Base-by-base conservation (phyloP, 2,329 filamentous ascomycete genomes). In the Hymenoscyphus salicellus region DNA sequence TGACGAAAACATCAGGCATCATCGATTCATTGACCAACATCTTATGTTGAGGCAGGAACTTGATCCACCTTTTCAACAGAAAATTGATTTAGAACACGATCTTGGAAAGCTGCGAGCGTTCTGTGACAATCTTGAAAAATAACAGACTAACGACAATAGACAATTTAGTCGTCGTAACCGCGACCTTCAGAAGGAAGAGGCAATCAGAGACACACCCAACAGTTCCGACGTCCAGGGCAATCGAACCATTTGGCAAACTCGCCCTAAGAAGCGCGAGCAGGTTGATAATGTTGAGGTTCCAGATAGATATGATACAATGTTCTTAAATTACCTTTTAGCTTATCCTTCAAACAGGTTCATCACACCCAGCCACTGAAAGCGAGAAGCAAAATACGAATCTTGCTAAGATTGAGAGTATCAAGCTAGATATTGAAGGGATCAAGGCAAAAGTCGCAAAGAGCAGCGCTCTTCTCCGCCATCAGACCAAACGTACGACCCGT, bases 1-100 rank as follows among this genome's bases (percentile, higher is more conserved):
- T 6, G 71, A 72, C 61, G 16, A 6, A 59, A 70, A 38, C 16
- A 63, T 61, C 14, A 60, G 36, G 5, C 23, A 64, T 20, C 8
- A 32, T 0, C n/a, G 63, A 20, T 68, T 71, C 52, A 59, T 66
- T 28, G 46, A 46, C 5, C 55, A 52, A 0, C 62, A 71, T 57
- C 58, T 38, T n/a, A 56, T 62, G 16, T 4, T 69, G 16, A 33
- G 57, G 17, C n/a, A 58, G 14, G 17, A 14, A 4, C 26, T 63
- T 33, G 36, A 32, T 5, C 6, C 16, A 14, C 20, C 33, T 5
- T 57, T 62, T 20, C 11, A 36, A 36, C 33, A 36, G 11, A 36
- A 36, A 36, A 7, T 11, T 10, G 11, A 14, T 36, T 36, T 11
- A 14, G 33, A 36, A 36, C 1, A 14, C 11, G 33, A 36, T 36